Base-by-base conservation (phyloP, 1,139 yeast species). In the Trichomonascaceae sp. region DNA sequence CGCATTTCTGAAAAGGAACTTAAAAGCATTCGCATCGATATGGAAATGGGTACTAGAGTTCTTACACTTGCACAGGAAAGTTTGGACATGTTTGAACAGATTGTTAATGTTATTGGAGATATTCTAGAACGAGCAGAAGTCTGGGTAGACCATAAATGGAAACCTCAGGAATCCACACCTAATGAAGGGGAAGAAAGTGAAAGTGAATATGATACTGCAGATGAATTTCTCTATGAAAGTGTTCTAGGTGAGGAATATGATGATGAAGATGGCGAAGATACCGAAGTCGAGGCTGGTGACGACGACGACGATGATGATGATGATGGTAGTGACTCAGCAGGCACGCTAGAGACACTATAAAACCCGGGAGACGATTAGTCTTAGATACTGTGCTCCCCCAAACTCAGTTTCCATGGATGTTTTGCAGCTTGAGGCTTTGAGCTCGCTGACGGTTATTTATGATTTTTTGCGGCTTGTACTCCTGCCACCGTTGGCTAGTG, bases 61-160 rank as follows among this genome's bases (percentile, higher is more conserved):
- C 72, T 93, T 47, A 78, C 87, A 9, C 76, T 93, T 58, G 97
- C 98, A 0, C 86, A 86, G 60, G 99, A 93, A 69, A 84, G 96
- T 0, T 74, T 93, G 54, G 95, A 87, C 48, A 89, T 91, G 91
- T 85, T 93, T 48, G 78, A 85, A 47, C 86, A 86, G 58, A 84
- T 93, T 38, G 89, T 90, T 58, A 79, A 78, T 50, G 91, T 90
- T 9, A 90, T 95, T 59, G 91, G 86, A 66, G 91, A 86, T 45
- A 90, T 91, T 53, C 74, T 93, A 56, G 85, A 81, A 50, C 83
- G 84, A 60, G 96, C 96, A 0, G 97, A 91, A 66, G 73, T 76
- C 38, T 91, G 97, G 97, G 70, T 72, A 54, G 69, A 68, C 41
- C 41, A 15, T 13, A 60, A 66, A 41, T 52, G 67, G 32, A 47